Evolutionary conservation across 805 yeast genomes (phyloP).

Genomic region (Cyberlindnera bimundalis): DNA sequence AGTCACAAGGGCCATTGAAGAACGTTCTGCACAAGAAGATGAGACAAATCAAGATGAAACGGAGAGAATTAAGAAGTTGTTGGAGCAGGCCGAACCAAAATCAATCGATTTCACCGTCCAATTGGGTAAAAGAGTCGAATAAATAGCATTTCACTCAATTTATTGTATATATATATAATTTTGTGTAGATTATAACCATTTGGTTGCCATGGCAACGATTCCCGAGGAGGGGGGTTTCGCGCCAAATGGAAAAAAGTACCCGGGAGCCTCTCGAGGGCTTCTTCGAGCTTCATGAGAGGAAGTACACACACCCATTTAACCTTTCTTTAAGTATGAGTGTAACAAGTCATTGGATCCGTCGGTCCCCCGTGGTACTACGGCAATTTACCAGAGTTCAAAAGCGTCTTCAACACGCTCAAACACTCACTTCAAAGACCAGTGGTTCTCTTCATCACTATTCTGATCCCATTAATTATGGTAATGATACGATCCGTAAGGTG

Average conservation of each 20-base stretch:
- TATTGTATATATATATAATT: not conserved
- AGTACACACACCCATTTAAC: not conserved
- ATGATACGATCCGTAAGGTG: slow-evolving; percentile 38
- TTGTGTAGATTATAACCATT: too few species aligned
- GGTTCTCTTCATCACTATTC: not conserved
- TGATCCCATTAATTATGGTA: slow-evolving; percentile 9
- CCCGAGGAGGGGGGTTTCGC: too few species aligned
- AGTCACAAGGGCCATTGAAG: slow-evolving; percentile 30
- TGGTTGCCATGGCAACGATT: too few species aligned
- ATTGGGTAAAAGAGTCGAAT: slow-evolving; percentile 7
- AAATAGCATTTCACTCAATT: not conserved
- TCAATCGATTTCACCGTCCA: slow-evolving; percentile 14
- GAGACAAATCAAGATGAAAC: slow-evolving; percentile 23
- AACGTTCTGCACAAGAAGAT: slow-evolving; percentile 15
- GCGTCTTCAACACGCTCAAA: not conserved
- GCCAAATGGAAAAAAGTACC: too few species aligned
- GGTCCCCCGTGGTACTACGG: slow-evolving; percentile 1
- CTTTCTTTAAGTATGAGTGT: too few species aligned
- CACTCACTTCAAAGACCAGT: not conserved
- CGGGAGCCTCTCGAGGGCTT: too few species aligned
- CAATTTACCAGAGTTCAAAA: not conserved
- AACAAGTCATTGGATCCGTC: not conserved
- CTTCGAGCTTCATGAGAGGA: too few species aligned
- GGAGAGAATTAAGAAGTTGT: slow-evolving; percentile 16
- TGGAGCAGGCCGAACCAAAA: slow-evolving; percentile 7